Evolutionary conservation across 306 rosid genomes (phyloP).

Genomic region (Lotus japonicus): DNA sequence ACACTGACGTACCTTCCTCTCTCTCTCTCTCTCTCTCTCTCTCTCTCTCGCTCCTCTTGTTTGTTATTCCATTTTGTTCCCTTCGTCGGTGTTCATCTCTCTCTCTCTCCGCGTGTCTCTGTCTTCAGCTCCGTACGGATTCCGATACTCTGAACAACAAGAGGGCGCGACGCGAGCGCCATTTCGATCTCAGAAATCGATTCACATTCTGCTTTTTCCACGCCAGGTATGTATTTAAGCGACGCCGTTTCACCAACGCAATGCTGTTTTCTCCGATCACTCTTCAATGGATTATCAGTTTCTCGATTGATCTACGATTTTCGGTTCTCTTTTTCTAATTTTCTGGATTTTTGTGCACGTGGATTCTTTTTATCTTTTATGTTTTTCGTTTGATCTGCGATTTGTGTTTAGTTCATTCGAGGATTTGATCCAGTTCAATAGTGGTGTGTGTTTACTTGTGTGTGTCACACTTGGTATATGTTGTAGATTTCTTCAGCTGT

Average conservation of each 20-base stretch:
- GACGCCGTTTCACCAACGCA: conserved; percentile 18
- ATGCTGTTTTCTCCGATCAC: not conserved
- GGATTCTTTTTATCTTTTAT: not conserved
- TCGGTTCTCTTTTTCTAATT: not conserved
- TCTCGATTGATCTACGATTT: conserved; percentile 17
- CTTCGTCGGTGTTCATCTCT: not conserved
- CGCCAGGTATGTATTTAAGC: not conserved
- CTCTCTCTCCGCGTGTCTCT: conserved; percentile 11
- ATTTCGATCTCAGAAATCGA: conserved; percentile 35
- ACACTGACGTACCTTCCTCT: conserved; percentile 34
- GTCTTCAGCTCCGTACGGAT: conserved; percentile 34
- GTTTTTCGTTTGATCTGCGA: not conserved
- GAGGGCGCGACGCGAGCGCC: conserved; percentile 17
- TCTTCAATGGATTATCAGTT: not conserved
- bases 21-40: not conserved
- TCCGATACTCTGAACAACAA: not conserved
- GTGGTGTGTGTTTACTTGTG: not conserved
- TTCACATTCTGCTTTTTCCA: not conserved
- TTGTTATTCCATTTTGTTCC: not conserved
- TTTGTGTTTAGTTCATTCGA: not conserved
- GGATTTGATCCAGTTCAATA: conserved; percentile 4
- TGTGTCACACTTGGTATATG: not conserved
- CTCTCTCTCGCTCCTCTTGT: not conserved
- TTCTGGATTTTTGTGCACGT: no score
- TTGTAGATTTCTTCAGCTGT: not conserved